Conservation (phyloP, 2,329 filamentous ascomycete species). For the Apiospora aurea region DNA sequence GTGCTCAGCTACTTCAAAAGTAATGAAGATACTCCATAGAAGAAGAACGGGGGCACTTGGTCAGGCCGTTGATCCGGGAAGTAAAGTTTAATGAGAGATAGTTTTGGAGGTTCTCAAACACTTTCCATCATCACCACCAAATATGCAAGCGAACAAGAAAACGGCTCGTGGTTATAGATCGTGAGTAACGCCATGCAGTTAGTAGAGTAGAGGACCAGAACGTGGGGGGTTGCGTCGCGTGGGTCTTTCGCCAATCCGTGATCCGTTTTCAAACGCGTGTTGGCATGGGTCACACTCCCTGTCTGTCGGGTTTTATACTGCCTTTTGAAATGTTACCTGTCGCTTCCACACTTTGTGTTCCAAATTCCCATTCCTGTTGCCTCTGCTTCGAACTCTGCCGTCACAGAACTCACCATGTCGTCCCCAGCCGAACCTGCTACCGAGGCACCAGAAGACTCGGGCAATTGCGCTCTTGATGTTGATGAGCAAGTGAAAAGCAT, state of each 20-base stretch:
- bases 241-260: neutral
- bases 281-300: neutral
- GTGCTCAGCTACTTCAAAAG: conserved; percentile 9
- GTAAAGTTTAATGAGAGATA: neutral
- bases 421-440: neutral
- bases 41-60: neutral
- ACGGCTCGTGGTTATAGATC: neutral
- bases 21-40: neutral
- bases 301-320: neutral
- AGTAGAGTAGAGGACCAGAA: neutral
- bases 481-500: neutral
- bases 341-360: neutral
- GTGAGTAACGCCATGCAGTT: neutral
- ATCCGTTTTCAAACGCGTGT: neutral
- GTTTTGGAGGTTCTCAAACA: neutral
- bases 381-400: neutral
- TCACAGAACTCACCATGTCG: neutral
- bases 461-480: neutral
- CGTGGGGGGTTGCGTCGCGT: neutral
- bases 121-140: neutral
- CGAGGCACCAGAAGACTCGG: neutral
- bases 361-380: neutral
- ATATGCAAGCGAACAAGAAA: neutral
- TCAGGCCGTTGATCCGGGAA: neutral
- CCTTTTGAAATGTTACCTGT: neutral